Conservation (phyloP, 306 rosid genomes). For the Prunus kanzakura region DNA sequence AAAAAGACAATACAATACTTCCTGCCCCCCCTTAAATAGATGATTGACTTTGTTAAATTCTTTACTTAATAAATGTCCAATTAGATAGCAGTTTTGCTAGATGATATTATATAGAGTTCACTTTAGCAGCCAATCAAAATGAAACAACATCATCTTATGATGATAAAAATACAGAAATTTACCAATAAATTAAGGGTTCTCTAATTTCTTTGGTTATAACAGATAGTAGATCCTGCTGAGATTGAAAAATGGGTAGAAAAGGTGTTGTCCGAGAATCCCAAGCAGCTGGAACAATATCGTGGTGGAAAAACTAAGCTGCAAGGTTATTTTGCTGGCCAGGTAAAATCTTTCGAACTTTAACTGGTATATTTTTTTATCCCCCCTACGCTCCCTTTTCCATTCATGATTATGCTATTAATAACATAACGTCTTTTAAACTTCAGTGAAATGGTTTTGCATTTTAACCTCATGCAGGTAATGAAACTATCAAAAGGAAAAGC, state of each 20-base stretch:
- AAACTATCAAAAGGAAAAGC: slow-evolving; percentile 94
- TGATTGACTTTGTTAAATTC: neutral
- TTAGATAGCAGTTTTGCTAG: neutral
- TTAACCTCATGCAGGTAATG: slow-evolving; percentile 56
- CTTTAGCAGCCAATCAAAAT: neutral
- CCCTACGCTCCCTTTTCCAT: neutral
- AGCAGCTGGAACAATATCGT: slow-evolving; percentile 81
- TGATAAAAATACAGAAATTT: neutral
- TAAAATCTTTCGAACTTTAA: slow-evolving; percentile 21
- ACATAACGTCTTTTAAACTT: neutral
- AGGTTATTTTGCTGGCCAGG: slow-evolving; percentile 95
- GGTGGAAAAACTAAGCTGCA: slow-evolving; percentile 84
- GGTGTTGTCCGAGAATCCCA: slow-evolving; percentile 81
- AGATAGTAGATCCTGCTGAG: slow-evolving; percentile 81
- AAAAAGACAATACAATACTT: neutral
- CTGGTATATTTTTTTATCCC: neutral
- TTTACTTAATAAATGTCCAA: neutral
- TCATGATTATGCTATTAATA: neutral
- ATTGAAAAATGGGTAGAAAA: slow-evolving; percentile 78
- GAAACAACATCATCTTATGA: neutral
- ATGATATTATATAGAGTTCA: neutral
- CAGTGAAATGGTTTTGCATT: slow-evolving; percentile 1
- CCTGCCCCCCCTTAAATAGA: neutral
- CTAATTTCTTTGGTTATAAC: slow-evolving; percentile 32
- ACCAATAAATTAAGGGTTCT: neutral